phyloP scores from a whole-genome alignment of 805 yeast genomes.

The Brettanomyces naardenensis region DNA sequence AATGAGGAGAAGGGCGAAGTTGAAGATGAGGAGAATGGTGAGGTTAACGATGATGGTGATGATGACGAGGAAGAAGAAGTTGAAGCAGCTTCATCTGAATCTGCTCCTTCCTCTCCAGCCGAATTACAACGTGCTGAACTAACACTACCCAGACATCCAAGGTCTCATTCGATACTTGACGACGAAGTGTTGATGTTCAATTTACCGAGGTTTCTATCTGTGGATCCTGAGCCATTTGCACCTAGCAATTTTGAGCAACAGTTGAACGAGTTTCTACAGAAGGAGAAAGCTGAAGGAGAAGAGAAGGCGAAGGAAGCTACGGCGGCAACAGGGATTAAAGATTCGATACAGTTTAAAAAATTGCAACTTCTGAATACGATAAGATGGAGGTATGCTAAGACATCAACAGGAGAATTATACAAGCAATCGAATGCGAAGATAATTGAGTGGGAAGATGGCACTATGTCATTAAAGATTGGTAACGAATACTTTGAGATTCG shows the following conservation, averaged over 20 bases:
- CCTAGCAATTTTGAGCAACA: conserved; percentile 45
- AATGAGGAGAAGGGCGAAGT: conserved; percentile 27
- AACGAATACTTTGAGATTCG: conserved; percentile 78
- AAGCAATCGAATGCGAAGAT: conserved; percentile 87
- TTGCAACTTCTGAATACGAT: conserved; percentile 51
- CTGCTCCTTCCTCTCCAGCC: no score
- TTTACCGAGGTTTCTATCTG: conserved; percentile 74
- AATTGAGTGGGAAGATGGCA: conserved; percentile 92
- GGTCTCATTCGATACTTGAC: conserved; percentile 29
- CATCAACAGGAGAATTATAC: conserved; percentile 60
- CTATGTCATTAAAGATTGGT: conserved; percentile 79
- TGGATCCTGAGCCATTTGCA: conserved; percentile 85
- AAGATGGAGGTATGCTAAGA: conserved; percentile 88
- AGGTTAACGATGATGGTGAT: conserved; percentile 26
- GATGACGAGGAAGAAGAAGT: conserved; percentile 29
- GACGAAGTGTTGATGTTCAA: conserved; percentile 39
- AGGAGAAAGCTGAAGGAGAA: conserved; percentile 21
- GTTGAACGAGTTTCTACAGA: conserved; percentile 35
- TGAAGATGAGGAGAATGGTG: conserved; percentile 28
- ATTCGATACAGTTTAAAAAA: conserved; percentile 28
- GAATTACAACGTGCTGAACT: conserved; percentile 27
- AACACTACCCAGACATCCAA: conserved; percentile 45
- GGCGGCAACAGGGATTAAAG: conserved; percentile 46
- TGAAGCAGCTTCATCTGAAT: no score
- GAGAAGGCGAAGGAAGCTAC: conserved; percentile 9